Base-by-base conservation (phyloP, 2,329 filamentous ascomycete species). In the Exophiala viscosa region DNA sequence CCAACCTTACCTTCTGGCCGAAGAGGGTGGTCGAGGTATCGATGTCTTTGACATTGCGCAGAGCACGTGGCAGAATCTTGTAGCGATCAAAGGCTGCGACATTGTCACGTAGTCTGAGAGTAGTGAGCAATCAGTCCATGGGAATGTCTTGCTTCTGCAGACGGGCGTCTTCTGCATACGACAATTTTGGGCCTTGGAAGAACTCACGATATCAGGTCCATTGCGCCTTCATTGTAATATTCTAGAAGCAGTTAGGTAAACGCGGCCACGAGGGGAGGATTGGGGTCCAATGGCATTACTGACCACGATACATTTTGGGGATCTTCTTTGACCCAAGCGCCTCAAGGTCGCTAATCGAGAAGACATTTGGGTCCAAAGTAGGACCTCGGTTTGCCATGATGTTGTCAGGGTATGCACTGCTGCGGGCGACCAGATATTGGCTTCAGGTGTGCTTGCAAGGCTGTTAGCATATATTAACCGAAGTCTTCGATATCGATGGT, bases 211-310 rank as follows among this genome's bases (percentile, higher is more conserved):
- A 76, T 66, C 14, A 78, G 66, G 55, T 79, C 77, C 67, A 80
- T 81, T 3, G 78, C 77, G 5, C 79, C 79, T 57, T 76, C 78
- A 62, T 82, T 82, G 64, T 76, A 82, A 65, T 81, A 82, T 45
- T 81, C 79, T 73, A 54, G 23, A 13, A 40, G n/a, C 5, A 4
- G 45, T 48, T 35, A 48, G 4, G n/a, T 49, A 36, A 55, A 34
- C 17, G 31, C 31, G 33, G 46, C 5, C 5, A 11, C 23, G 34
- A 14, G 35, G 14, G 31, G n/a, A 42, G 11, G 6, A 20, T 10
- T 11, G 33, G 9, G 10, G 20, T 34, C 23, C 7, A 33, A 36
- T 13, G 34, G 11, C 11, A 36, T 36, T 8, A 28, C 33, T 32
- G 39, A 52, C 50, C 50, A 14, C 49, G 53, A 52, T 48, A 45